Evolutionary conservation across 345 rosid species (phyloP), one percentile per base, ranked within the genome.

Genomic region (Hypericum perforatum): DNA sequence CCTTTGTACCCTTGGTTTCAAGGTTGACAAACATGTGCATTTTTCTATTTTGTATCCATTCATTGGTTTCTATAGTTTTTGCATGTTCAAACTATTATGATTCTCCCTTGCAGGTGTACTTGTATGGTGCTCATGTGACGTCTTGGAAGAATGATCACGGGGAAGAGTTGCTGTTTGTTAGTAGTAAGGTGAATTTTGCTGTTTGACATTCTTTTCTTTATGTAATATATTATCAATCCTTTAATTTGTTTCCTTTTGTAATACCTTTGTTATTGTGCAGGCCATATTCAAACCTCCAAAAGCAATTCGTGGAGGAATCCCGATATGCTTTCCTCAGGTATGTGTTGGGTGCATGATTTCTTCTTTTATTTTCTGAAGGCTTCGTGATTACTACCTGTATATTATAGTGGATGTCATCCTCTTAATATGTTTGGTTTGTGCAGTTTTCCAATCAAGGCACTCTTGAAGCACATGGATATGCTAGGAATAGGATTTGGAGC

Each of bases 231-330:
- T 44, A 10, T 44, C 14, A 10, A 10, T 44, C 48, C 14, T 44
- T 44, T 15, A 3, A 1, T 22, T 22, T 1, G 32, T 22, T 22
- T 22, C 32, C 4, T 22, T 22, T 22, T 22, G 32, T 22, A 22
- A 22, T 22, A 22, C 4, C 1, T 22, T 22, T 22, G 32, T 22
- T 11, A 56, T 61, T 58, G 6, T 65, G 52, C 81, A 87, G 96
- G 89, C 95, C 42, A 60, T 67, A 37, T 87, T 82, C 73, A 79
- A 76, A 69, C 86, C 95, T 43, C 81, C 95, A 41, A 91, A 85
- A 70, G 82, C 95, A 42, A 85, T 91, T 54, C 89, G 92, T 49
- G 98, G 98, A 71, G 98, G 98, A 46, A 91, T 91, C 60, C 98
- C 98, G 0, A 65, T 91, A 53, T 87, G 96, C 70, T 91, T 91